A percentile compares a stretch with the other conserved stretches of the same genome.
These are phyloP conservation scores for Uromyces viciae-fabae DNA, from an alignment of 1,284 basidiomycete species.

Conservation along the genomic window DNA sequence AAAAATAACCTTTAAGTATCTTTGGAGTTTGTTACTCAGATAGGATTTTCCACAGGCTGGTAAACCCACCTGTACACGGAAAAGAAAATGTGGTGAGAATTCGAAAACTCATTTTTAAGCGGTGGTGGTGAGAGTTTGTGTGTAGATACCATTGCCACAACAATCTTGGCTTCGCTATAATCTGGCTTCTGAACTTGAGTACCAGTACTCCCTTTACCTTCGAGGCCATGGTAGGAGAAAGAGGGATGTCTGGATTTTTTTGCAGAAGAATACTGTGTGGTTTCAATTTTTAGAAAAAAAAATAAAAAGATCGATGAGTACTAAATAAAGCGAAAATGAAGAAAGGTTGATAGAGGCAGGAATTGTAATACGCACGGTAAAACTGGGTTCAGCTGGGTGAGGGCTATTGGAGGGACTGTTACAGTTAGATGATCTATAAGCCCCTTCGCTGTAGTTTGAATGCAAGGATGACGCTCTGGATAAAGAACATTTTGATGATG, in stretches of 20 bases:
- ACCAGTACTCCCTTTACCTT: slow-evolving; percentile 44
- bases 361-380: background rate
- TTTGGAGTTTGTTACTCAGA: slow-evolving; percentile 58
- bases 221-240: slow-evolving; percentile 43
- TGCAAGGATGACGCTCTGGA: slow-evolving; percentile 34
- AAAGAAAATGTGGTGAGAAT: too few relatives aligned
- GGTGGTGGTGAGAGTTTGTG: slow-evolving; percentile 42
- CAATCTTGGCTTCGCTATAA: slow-evolving; percentile 96
- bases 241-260: slow-evolving; percentile 38
- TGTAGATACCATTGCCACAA: slow-evolving; percentile 82
- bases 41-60: slow-evolving; percentile 81
- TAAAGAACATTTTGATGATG: slow-evolving; percentile 2
- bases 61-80: slow-evolving; percentile 64
- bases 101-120: slow-evolving; percentile 53
- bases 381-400: background rate
- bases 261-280: background rate
- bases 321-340: too few relatives aligned
- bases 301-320: too few relatives aligned
- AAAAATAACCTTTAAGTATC: slow-evolving; percentile 41
- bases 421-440: slow-evolving; percentile 14
- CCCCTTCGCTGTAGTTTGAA: slow-evolving; percentile 36
- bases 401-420: slow-evolving; percentile 22
- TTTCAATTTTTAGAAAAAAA: background rate
- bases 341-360: background rate
- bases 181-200: slow-evolving; percentile 67